phyloP scores from a whole-genome alignment of 1,284 basidiomycete species.

The Cryptococcus hybrid region DNA sequence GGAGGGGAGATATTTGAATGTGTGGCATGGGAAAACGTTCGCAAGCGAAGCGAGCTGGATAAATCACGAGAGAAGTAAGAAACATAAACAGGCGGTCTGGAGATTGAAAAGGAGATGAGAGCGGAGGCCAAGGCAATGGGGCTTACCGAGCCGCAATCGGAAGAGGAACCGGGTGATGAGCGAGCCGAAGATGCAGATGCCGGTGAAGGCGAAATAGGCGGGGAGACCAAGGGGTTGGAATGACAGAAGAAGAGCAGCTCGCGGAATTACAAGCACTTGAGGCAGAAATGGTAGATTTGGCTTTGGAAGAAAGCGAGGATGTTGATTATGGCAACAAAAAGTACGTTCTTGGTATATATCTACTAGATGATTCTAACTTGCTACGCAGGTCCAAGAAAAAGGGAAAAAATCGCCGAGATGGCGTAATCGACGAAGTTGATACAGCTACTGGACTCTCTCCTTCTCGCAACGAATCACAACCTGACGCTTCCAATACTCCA shows the following conservation, averaged over 20 bases:
- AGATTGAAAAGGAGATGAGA: conserved; percentile 66
- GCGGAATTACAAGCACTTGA: conserved; percentile 29
- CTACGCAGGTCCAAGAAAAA: conserved; percentile 13
- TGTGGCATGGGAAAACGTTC: conserved; percentile 90
- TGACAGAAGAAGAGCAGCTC: neutral
- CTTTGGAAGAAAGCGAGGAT: conserved; percentile 14
- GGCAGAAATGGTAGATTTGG: conserved; percentile 10
- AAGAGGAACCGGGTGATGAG: conserved; percentile 12
- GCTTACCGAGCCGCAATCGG: conserved; percentile 11
- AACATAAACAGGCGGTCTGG: conserved; percentile 87
- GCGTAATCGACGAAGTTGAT: neutral
- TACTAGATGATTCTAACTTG: conserved; percentile 3
- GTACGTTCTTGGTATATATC: neutral
- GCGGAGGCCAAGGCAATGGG: conserved; percentile 27
- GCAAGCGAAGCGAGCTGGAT: conserved; percentile 91
- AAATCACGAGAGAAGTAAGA: conserved; percentile 95
- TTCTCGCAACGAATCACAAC: neutral
- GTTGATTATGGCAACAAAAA: conserved; percentile 6
- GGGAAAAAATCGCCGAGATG: conserved; percentile 8
- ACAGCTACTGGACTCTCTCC: neutral
- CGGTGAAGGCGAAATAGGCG: conserved; percentile 22
- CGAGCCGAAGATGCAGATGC: conserved; percentile 17
- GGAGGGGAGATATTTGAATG: conserved; percentile 69
- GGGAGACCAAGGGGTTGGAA: conserved; percentile 8
- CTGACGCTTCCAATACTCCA: neutral